Base-by-base conservation (phyloP, 768 basidiomycete species). In the Boletus rubropictus region DNA sequence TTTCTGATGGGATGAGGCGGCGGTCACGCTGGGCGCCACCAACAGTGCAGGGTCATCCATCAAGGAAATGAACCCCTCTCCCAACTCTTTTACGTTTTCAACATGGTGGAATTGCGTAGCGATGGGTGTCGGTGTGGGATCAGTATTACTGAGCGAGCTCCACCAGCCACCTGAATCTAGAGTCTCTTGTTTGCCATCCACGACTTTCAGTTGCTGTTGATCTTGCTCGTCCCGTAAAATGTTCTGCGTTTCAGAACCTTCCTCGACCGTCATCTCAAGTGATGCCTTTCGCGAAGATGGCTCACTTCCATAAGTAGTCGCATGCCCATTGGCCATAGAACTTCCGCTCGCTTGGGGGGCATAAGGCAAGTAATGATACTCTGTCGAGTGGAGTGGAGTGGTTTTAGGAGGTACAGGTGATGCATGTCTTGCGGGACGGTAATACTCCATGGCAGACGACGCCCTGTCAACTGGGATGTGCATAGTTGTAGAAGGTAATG, bases 391-490 rank as follows among this genome's bases (percentile, higher is more conserved):
- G 50, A 84, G 80, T 0, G 78, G 75, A 3, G 75, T 73, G 4
- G 76, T 75, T 24, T 77, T 74, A 21, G 78, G 77, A 33, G 76
- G 78, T 21, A 63, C 69, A n/a, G 81, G 79, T 14, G 81, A 75
- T 17, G 71, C 62, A 39, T 73, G 77, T 32, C 77, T 75, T 34
- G 47, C 49, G 39, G 74, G 68, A 22, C 83, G 78, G 46, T 74
- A 63, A 58, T 86, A 78, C 43, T 88, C 89, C 76, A 87, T 79
- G 3, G 87, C 87, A 32, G 89, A 89, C 6, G 84, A 79, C 0
- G 87, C 78, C 37, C 86, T 75, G 60, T 89, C 85, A 44, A 86
- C 78, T 4, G 73, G 79, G 25, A 69, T 54, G 29, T 76, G 72
- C 54, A 73, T 70, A 4, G 73, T 64, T n/a, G 72, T 59, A 14